A percentile compares a stretch with the other conserved stretches of the same genome.
Conservation (phyloP, 768 basidiomycete genomes). For the Naematelia encephala region DNA sequence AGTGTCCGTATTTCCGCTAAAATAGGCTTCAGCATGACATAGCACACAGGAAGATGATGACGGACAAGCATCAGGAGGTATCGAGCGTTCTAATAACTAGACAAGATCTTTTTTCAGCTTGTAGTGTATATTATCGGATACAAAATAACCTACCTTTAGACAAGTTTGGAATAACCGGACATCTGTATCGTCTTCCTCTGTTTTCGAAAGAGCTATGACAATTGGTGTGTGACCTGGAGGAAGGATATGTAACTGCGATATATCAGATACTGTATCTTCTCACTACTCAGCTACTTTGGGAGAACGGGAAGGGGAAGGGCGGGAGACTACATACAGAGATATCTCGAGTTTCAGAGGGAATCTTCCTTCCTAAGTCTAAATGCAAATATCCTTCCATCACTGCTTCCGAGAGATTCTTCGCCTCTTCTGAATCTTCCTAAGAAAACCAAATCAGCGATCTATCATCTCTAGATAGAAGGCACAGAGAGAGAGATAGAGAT, state of each 20-base stretch:
- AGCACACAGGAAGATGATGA: background rate
- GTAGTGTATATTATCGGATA: background rate
- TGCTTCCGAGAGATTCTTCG: background rate
- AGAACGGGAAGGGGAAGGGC: no score
- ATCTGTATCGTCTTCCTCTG: background rate
- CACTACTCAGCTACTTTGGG: no score
- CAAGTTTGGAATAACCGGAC: constrained; percentile 10
- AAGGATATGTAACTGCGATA: constrained; percentile 11
- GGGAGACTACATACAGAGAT: background rate
- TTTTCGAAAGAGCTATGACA: background rate
- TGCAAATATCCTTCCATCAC: background rate
- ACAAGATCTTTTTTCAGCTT: background rate
- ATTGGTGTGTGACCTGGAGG: constrained; percentile 6
- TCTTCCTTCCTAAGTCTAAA: background rate
- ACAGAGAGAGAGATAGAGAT: background rate
- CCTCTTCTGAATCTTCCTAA: background rate
- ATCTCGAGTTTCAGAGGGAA: background rate
- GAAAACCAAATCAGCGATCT: no score
- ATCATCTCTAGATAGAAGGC: no score
- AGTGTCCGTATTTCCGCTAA: constrained; percentile 27
- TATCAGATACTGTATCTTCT: no score
- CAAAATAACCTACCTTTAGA: constrained; percentile 2
- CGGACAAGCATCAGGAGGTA: background rate
- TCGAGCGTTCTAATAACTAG: constrained; percentile 10
- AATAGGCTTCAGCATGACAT: background rate